phyloP scores from a whole-genome alignment of 805 yeast species.

The Kodamaea laetipori region DNA sequence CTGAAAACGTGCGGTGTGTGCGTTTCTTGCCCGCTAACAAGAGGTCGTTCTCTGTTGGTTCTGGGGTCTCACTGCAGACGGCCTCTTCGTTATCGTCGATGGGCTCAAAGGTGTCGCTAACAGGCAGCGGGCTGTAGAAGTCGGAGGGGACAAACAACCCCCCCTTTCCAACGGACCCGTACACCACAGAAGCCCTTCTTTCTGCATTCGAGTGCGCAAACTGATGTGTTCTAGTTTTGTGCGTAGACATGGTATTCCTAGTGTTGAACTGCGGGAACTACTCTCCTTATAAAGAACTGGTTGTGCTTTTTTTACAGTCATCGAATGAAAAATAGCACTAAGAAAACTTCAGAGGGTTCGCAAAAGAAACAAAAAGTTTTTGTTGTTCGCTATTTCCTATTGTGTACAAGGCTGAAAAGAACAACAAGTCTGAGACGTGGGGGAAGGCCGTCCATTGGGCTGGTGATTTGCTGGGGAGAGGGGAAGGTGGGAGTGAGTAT shows the following conservation, averaged over 20 bases:
- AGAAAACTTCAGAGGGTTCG: neutral
- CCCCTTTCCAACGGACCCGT: conserved; percentile 53
- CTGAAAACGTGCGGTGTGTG: neutral
- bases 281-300: neutral
- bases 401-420: no score
- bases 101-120: conserved; percentile 13
- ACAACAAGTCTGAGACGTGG: no score
- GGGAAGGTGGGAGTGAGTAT: no score
- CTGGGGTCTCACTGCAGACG: neutral
- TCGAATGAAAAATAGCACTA: neutral
- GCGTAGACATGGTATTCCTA: conserved; percentile 5
- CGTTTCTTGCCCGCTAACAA: conserved; percentile 3
- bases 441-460: no score
- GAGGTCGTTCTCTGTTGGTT: conserved; percentile 2
- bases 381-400: no score
- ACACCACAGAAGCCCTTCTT: conserved; percentile 54
- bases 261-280: conserved; percentile 1
- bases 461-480: no score
- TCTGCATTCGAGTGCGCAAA: conserved; percentile 48
- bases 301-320: conserved; percentile 4
- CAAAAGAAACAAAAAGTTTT: no score
- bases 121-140: conserved; percentile 29
- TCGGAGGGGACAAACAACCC: conserved; percentile 56
- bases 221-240: conserved; percentile 20
- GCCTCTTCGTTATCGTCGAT: conserved; percentile 10